A percentile compares a stretch with the other conserved stretches of the same genome.
phyloP scores from a whole-genome alignment of 139 green algal genomes.

The Diplosphaera chodatii region DNA sequence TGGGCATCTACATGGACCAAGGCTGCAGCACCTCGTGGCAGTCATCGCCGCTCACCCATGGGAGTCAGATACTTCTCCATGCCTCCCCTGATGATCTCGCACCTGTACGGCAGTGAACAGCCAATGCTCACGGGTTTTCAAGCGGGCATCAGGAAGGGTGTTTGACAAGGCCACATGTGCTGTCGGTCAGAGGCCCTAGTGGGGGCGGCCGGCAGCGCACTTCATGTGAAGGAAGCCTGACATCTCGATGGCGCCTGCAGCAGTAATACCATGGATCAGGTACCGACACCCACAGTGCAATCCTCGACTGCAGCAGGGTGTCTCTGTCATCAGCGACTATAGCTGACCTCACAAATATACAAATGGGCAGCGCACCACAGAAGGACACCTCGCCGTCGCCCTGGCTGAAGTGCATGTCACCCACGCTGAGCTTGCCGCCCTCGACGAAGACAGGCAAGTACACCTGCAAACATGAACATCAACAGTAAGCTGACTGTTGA shows the following conservation, averaged over 20 bases:
- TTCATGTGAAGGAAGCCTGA: conserved; percentile 61
- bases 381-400: conserved; percentile 70
- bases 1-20: too few species aligned
- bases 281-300: too few species aligned
- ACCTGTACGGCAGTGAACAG: conserved; percentile 33
- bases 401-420: conserved; percentile 68
- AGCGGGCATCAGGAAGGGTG: background rate
- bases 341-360: background rate
- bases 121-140: too few species aligned
- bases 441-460: conserved; percentile 76
- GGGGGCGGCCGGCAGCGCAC: conserved; percentile 19
- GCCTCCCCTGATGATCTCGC: conserved; percentile 61
- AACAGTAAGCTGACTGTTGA: too few species aligned
- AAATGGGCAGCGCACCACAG: conserved; percentile 16
- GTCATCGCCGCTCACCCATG: conserved; percentile 51
- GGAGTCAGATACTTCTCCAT: conserved; percentile 65
- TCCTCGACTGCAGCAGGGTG: too few species aligned
- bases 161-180: too few species aligned
- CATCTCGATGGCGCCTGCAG: conserved; percentile 67
- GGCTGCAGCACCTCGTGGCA: too few species aligned
- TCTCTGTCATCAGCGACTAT: too few species aligned
- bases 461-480: conserved; percentile 18
- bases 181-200: too few species aligned
- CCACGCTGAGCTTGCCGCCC: conserved; percentile 56
- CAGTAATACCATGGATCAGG: too few species aligned